These are phyloP conservation scores for Babesia bigemina DNA, from an alignment of 169 alveolate genomes.

Conservation along the genomic window DNA sequence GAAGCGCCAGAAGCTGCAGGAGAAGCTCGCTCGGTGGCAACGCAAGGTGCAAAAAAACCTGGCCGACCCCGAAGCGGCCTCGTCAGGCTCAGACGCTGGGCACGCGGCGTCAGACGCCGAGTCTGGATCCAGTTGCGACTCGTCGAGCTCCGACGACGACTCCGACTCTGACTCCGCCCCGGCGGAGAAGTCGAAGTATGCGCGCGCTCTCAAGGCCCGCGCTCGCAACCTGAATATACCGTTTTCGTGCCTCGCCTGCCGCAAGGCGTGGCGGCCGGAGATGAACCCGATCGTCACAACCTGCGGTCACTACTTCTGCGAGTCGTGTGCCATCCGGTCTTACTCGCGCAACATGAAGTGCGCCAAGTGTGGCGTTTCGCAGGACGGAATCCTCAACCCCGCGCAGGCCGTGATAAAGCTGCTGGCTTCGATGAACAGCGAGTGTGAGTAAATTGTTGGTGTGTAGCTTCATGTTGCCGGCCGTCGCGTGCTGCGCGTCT, in stretches of 20 bases:
- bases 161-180: slow-evolving; percentile 43
- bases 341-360: slow-evolving; percentile 83
- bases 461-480: background rate
- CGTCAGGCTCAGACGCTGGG: slow-evolving; percentile 53
- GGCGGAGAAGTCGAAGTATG: slow-evolving; percentile 33
- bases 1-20: slow-evolving; percentile 78
- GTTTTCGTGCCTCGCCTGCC: slow-evolving; percentile 84
- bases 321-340: slow-evolving; percentile 86
- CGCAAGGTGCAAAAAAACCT: slow-evolving; percentile 66
- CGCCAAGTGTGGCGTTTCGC: slow-evolving; percentile 81
- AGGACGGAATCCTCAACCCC: slow-evolving; percentile 87
- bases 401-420: slow-evolving; percentile 74
- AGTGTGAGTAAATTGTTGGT: background rate
- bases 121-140: slow-evolving; percentile 55
- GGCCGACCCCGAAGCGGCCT: slow-evolving; percentile 51
- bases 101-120: slow-evolving; percentile 13
- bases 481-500: slow-evolving; percentile 16
- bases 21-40: slow-evolving; percentile 73
- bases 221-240: slow-evolving; percentile 70
- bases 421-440: slow-evolving; percentile 47
- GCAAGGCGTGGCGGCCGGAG: slow-evolving; percentile 75
- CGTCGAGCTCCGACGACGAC: slow-evolving; percentile 25
- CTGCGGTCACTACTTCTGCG: slow-evolving; percentile 94
- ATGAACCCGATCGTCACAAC: slow-evolving; percentile 89
- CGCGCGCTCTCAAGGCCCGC: slow-evolving; percentile 27